Evolutionary conservation across 257 asterid species (phyloP).

Genomic region (Solanum arcanum): DNA sequence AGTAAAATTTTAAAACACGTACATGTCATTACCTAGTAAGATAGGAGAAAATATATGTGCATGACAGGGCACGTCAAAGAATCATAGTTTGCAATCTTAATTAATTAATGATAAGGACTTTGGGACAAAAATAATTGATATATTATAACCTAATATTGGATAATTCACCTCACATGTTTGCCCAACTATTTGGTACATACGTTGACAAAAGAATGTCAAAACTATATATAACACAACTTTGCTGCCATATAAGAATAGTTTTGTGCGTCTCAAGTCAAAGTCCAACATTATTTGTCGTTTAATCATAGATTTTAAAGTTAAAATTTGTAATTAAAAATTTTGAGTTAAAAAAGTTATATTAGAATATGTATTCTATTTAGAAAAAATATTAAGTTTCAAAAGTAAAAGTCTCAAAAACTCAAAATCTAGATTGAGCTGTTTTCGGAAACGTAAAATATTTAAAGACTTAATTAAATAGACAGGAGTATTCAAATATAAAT

Average conservation of each 20-base stretch:
- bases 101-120: not conserved
- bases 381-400: not conserved
- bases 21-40: not conserved
- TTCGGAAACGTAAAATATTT: not conserved
- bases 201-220: constrained; percentile 25
- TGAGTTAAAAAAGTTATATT: not conserved
- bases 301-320: not conserved
- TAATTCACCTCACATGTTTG: constrained; percentile 25
- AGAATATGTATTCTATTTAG: fast-evolving
- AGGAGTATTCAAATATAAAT: not conserved
- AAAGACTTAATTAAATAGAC: not conserved
- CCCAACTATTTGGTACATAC: constrained; percentile 5
- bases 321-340: not conserved
- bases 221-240: not conserved
- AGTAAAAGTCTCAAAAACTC: not conserved
- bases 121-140: constrained; percentile 8
- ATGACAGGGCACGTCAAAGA: not conserved
- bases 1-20: not conserved
- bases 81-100: not conserved
- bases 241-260: not conserved
- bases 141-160: constrained; percentile 12
- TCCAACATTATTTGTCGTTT: not conserved
- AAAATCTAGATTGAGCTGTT: not conserved
- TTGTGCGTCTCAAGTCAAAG: not conserved
- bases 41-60: not conserved